Base-by-base conservation (phyloP, 352 stramenopile genomes). In the Plasmopara muralis region DNA sequence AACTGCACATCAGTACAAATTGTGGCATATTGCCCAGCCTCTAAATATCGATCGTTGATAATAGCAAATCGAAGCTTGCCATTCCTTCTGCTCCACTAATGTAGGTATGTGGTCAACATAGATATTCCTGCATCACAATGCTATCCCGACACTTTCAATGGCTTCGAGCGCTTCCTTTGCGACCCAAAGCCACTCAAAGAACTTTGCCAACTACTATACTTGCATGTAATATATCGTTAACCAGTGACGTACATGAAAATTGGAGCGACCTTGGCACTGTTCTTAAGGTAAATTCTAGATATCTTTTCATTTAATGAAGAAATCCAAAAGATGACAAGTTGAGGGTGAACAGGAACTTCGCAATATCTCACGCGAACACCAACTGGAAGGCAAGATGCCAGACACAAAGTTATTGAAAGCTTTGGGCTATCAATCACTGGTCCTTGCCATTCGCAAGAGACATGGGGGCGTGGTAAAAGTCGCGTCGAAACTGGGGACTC, bases 391-490 rank as follows among this genome's bases (percentile, higher is more conserved):
- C 34, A 37, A 40, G 6, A 68, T 89, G 45, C 78, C 79, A 2
- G 76, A 87, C 50, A 90, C 79, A 0, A 86, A 86, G 51, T 15
- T 80, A 34, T 68, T 93, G 0, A 93, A 93, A 45, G 60, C 73
- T 1, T 62, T 86, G 13, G 82, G 79, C 9, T 75, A 89, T 47
- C 60, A 66, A 12, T 62, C 73, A 4, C 55, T 93, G 18, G 64
- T 93, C 34, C 57, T 80, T 30, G 77, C 82, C 7, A 89, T 93
- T 54, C 82, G 77, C 37, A 93, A 93, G 55, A 89, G 89, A 45
- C 82, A 93, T 55, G 82, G 82, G 20, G 79, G 82, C 6, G 73
- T 93, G 30, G 74, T 85, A 28, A 39, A 54, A 20, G 72, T 93
- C 14, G 75, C 79, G 6, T 33, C 57, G 29, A 85, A 84, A 52